Evolutionary conservation across 495 filamentous ascomycete species (phyloP), one percentile per base, ranked within the genome.

Genomic region (Cercophora newfieldiana): DNA sequence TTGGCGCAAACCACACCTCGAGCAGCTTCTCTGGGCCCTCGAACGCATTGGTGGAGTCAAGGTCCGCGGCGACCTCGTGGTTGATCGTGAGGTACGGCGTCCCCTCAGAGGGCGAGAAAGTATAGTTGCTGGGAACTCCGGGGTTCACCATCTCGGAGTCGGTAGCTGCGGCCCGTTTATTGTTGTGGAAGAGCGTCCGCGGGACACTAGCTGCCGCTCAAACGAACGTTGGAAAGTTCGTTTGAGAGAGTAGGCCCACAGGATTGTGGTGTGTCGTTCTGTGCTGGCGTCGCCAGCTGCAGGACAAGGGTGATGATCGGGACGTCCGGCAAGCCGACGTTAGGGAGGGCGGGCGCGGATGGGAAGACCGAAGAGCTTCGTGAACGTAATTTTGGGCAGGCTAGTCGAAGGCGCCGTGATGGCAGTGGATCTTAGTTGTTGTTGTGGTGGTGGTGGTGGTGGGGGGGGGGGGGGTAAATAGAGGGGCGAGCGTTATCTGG

Each of bases 1-100:
- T 91, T 7, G 96, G 89, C 37, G 90, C 88, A 76, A 99, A 98
- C 96, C 96, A 99, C 71, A 99, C 95, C 81, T 99, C 96, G 67
- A 99, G 87, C 37, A 99, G 84, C 81, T 99, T 99, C 81, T 99
- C 96, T 44, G 96, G 96, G 58, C 95, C 95, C 85, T 99, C 96
- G 74, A 99, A 99, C 68, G 93, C 93, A 86, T 92, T 97, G 83
- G 81, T 91, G 63, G 94, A 97, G 79, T 99, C 96, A 62, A 98
- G 87, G 79, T 97, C 96, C 68, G 94, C 86, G 65, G 93, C 91
- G 66, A 93, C 90, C 80, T 95, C 93, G 81, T 93, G 92, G 82
- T 98, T 98, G 86, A 99, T 98, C 55, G 92, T 96, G 81, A 96
- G 78, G 74, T 92, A 88, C 54, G 92, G 93, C 47, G 92, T 94